phyloP scores from a whole-genome alignment of 257 asterid genomes.

The Penstemon newberryi region DNA sequence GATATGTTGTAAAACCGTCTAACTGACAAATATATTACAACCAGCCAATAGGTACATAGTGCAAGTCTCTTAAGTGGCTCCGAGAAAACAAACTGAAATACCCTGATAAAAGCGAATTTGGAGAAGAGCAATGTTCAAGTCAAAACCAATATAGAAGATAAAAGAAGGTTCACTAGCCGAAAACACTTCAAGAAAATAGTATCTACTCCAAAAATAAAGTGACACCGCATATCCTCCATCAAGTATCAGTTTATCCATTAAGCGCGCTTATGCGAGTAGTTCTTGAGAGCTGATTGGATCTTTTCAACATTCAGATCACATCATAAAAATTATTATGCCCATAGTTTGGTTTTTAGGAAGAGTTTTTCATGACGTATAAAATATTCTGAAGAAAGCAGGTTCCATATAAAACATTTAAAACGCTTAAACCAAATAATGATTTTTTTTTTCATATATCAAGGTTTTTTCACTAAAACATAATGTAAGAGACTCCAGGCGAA shows the following conservation, averaged over 20 bases:
- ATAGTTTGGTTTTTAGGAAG: too few species aligned
- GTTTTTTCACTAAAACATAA: not conserved
- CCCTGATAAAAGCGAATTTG: constrained; percentile 51
- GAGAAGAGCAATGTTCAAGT: constrained; percentile 15
- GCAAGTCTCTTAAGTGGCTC: constrained; percentile 77
- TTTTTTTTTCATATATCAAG: not conserved
- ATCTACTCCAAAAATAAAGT: not conserved
- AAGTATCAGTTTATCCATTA: not conserved
- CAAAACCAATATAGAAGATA: constrained; percentile 20
- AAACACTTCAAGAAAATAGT: constrained; percentile 10
- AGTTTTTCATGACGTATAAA: not conserved
- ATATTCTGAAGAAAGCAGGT: not conserved
- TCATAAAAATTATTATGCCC: not conserved
- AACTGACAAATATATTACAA: constrained; percentile 68
- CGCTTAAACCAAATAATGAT: not conserved
- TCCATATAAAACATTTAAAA: not conserved
- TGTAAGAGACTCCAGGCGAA: not conserved
- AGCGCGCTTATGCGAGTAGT: not conserved
- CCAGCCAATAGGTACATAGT: constrained; percentile 78
- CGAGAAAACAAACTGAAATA: constrained; percentile 67
- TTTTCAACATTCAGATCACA: not conserved
- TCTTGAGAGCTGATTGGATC: not conserved
- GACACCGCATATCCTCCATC: not conserved
- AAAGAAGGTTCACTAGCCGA: not conserved
- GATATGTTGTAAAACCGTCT: constrained; percentile 74